Evolutionary conservation across 2,329 filamentous ascomycete species (phyloP), one percentile per base, ranked within the genome.

Genomic region (Xylariomycetidae sp.): DNA sequence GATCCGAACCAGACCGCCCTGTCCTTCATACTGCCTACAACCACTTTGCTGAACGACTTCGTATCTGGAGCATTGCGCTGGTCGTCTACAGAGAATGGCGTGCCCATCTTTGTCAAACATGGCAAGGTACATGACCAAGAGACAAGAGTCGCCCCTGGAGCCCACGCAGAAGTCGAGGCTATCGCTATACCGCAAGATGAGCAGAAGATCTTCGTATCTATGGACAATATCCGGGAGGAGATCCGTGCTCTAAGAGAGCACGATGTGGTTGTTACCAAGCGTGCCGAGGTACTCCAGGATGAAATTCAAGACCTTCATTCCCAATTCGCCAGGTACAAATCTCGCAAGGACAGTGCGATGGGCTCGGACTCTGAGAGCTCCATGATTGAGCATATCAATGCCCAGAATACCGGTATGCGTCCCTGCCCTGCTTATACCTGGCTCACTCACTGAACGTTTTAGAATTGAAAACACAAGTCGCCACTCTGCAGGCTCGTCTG

Each of bases 141-240:
- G 13, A 45, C 56, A 6, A 51, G 54, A 16, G 56, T 50, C 31
- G 59, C 60, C 6, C 50, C 58, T 2, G 54, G 58, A 19, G 49
- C 61, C 11, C 70, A 77, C 38, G 68, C 61, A 25, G 62, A 70
- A 17, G 60, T 77, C n/a, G 69, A 73, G 34, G 66, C 60, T 6
- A 50, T 77, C 14, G 60, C 66, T 30, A 56, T 77, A 7, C 66
- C 71, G 3, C 61, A 70, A 35, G 72, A 74, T 27, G 73, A 77
- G 44, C 67, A 74, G 51, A 67, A 70, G 43, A 76, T 77, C 18
- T 75, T 77, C 41, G 72, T 77, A 25, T 77, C 73, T 7, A 66
- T 77, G 63, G 73, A 77, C 69, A 76, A 76, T 68, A 74, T 77
- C 58, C 69, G 72, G 25, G 67, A 74, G 26, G 72, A 77, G 49